phyloP scores from a whole-genome alignment of 2,329 filamentous ascomycete species.

The Aureobasidium leucospermi region DNA sequence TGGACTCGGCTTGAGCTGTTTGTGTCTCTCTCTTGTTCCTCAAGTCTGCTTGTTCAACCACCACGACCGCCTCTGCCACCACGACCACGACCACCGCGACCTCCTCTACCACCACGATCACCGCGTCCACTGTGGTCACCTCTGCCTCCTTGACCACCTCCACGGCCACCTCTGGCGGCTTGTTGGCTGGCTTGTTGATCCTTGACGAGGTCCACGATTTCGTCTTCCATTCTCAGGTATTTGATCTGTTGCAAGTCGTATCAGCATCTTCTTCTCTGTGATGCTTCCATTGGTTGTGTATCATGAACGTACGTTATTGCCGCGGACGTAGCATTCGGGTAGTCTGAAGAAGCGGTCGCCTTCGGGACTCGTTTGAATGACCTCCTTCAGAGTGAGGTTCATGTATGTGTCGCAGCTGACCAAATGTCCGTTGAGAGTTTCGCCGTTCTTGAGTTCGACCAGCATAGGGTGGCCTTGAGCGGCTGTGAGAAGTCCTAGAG shows the following conservation, averaged over 20 bases:
- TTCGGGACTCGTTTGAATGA: constrained; percentile 91
- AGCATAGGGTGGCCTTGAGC: constrained; percentile 97
- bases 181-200: constrained; percentile 75
- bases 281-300: background rate
- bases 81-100: constrained; percentile 47
- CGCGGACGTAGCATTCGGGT: constrained; percentile 91
- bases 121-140: constrained; percentile 43
- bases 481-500: constrained; percentile 77
- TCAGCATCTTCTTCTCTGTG: background rate
- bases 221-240: constrained; percentile 91
- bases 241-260: constrained; percentile 66
- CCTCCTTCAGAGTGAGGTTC: constrained; percentile 96
- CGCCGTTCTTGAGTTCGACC: constrained; percentile 93
- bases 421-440: constrained; percentile 93
- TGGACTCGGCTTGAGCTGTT: background rate
- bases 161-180: constrained; percentile 54
- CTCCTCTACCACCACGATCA: constrained; percentile 52
- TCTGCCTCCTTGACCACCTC: constrained; percentile 46
- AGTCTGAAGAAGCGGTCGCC: constrained; percentile 89
- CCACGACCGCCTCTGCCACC: constrained; percentile 42
- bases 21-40: background rate
- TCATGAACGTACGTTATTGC: constrained; percentile 71
- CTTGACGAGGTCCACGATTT: constrained; percentile 90
- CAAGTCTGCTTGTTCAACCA: background rate
- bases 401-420: constrained; percentile 99